phyloP scores from a whole-genome alignment of 140 eudicot genomes.

The Artemisia princeps region DNA sequence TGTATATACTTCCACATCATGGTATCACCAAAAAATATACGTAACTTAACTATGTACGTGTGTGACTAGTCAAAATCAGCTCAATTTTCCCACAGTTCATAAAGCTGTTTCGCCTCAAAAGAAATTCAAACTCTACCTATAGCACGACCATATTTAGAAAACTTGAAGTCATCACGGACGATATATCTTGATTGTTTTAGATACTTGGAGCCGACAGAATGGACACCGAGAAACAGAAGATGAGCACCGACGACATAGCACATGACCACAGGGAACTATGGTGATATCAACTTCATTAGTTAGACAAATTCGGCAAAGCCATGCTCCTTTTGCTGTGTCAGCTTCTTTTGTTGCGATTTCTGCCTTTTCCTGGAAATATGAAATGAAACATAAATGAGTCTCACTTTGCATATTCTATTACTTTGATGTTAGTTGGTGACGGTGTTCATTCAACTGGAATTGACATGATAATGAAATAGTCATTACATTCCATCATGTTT shows the following conservation, averaged over 20 bases:
- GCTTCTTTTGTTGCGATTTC: constrained; percentile 87
- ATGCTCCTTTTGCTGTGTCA: constrained; percentile 89
- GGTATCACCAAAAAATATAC: constrained; percentile 7
- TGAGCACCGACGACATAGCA: constrained; percentile 81
- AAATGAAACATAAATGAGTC: neutral
- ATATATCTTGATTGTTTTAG: constrained; percentile 60
- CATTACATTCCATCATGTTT: no score
- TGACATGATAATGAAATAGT: no score
- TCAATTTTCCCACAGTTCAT: constrained; percentile 2
- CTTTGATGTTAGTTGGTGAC: neutral
- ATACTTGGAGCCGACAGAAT: constrained; percentile 82
- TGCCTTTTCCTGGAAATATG: constrained; percentile 60
- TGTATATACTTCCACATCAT: neutral
- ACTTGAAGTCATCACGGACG: constrained; percentile 54
- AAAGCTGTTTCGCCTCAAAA: neutral
- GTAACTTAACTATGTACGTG: constrained; percentile 19
- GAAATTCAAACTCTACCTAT: constrained; percentile 2
- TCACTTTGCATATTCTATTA: neutral
- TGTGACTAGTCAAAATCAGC: constrained; percentile 16
- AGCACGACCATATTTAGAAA: neutral
- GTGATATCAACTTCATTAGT: constrained; percentile 71
- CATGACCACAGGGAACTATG: constrained; percentile 87
- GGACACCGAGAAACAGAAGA: constrained; percentile 95
- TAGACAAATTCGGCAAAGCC: constrained; percentile 88
- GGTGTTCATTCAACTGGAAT: no score